Evolutionary conservation across 805 yeast species (phyloP), one percentile per base, ranked within the genome.

Genomic region (Saccharomycopsis oosterbeekiorum): DNA sequence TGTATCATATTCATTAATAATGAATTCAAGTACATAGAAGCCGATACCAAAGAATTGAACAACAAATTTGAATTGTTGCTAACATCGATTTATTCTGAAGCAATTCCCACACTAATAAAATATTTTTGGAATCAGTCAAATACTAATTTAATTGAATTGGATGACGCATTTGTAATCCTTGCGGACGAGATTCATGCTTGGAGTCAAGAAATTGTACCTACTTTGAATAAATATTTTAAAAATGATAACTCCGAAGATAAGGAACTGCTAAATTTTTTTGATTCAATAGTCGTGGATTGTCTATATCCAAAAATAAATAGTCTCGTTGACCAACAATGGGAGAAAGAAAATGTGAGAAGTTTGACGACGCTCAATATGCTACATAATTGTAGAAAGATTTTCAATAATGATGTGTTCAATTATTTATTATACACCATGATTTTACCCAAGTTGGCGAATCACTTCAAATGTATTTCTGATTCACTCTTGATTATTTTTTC

Each of bases 181-280:
- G 53, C 53, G 21, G 53, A 47, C 21, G 53, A 47, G 26, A 19
- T 47, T 26, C 24, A n/a, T 26, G 53, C 53, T 24, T 47, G 53
- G 53, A 26, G 53, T 24, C 17, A 21, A 26, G 29, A 21, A 19
- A 47, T 47, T 1, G 14, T 19, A 19, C 53, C 53, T 11, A 47
- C n/a, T 11, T 47, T 47, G 11, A 11, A 21, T 14, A 47, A 47
- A 47, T 47, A 47, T 47, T 21, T 17, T 3, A 34, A 47, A 47
- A 47, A 15, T 11, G 21, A 24, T 17, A 47, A 47, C 21, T 21
- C 65, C 72, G 10, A 73, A 74, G 9, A 58, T 61, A 14, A 60
- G 2, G 24, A 59, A 1, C 62, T 57, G 19, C 42, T 67, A n/a
- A 60, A 63, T 57, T 37, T 62, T 17, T 59, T 66, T 12, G 63